Conservation (phyloP, 768 basidiomycete species). For the Rhizopogon vinicolor region DNA sequence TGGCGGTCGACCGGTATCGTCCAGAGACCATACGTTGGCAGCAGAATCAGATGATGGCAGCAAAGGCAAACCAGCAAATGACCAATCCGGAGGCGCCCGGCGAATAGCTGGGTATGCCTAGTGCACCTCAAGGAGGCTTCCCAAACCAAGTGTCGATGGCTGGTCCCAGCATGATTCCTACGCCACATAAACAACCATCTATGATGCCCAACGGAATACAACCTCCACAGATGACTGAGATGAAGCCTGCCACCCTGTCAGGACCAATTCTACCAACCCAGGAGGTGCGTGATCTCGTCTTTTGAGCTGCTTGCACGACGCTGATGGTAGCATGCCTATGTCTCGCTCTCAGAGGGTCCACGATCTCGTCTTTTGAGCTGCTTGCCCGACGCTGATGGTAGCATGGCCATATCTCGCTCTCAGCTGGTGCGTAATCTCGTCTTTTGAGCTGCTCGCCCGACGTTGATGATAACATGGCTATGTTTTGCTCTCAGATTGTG, state of each 20-base stretch:
- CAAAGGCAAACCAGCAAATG: background rate
- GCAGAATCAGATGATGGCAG: constrained; percentile 11
- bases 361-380: too few relatives aligned
- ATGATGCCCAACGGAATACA: background rate
- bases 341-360: too few relatives aligned
- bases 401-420: too few relatives aligned
- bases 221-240: background rate
- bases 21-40: constrained; percentile 18
- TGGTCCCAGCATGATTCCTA: background rate
- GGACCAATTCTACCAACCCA: background rate
- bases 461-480: too few relatives aligned
- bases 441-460: too few relatives aligned
- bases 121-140: constrained; percentile 5
- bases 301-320: too few relatives aligned
- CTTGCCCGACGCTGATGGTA: too few relatives aligned
- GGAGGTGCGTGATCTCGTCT: too few relatives aligned
- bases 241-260: background rate
- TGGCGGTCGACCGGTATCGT: constrained; percentile 54
- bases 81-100: background rate
- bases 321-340: too few relatives aligned
- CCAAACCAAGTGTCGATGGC: background rate
- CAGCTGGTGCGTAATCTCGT: too few relatives aligned
- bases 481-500: too few relatives aligned
- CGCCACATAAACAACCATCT: background rate
- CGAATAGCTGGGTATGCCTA: constrained; percentile 11